Evolutionary conservation across 1,139 yeast genomes (phyloP).

Genomic region (Pichia sp.): DNA sequence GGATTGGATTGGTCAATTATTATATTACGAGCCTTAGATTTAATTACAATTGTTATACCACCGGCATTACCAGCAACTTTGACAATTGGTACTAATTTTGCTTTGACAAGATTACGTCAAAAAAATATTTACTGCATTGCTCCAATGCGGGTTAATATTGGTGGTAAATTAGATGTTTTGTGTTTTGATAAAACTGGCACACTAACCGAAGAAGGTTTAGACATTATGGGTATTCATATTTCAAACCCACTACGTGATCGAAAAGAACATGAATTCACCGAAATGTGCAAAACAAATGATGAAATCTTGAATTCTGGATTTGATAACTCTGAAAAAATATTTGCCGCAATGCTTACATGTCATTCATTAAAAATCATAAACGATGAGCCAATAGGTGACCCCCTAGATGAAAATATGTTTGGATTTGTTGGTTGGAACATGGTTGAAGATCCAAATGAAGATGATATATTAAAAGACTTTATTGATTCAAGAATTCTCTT

Average conservation of each 20-base stretch:
- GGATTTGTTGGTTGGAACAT: constrained; percentile 75
- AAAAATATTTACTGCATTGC: constrained; percentile 79
- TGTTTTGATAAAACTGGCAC: constrained; percentile 98
- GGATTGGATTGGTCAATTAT: constrained; percentile 66
- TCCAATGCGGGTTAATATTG: constrained; percentile 89
- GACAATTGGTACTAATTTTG: constrained; percentile 93
- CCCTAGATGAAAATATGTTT: constrained; percentile 89
- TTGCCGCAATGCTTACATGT: constrained; percentile 68
- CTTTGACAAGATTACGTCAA: constrained; percentile 65
- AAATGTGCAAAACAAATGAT: constrained; percentile 34
- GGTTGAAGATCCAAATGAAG: constrained; percentile 52
- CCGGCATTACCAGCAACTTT: constrained; percentile 97
- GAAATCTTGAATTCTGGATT: constrained; percentile 23
- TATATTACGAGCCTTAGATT: constrained; percentile 82
- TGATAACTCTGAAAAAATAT: constrained; percentile 23
- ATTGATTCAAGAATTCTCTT: constrained; percentile 31
- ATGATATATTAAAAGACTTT: constrained; percentile 26
- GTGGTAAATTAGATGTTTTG: constrained; percentile 84
- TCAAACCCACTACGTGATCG: constrained; percentile 47
- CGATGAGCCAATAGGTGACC: constrained; percentile 82
- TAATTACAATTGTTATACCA: constrained; percentile 94
- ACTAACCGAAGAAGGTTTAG: constrained; percentile 91
- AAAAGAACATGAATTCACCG: constrained; percentile 47
- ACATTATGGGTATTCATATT: constrained; percentile 80
- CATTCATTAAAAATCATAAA: constrained; percentile 82